These are phyloP conservation scores for Crassisporium funariophilum DNA, from an alignment of 768 basidiomycete species.

Conservation along the genomic window DNA sequence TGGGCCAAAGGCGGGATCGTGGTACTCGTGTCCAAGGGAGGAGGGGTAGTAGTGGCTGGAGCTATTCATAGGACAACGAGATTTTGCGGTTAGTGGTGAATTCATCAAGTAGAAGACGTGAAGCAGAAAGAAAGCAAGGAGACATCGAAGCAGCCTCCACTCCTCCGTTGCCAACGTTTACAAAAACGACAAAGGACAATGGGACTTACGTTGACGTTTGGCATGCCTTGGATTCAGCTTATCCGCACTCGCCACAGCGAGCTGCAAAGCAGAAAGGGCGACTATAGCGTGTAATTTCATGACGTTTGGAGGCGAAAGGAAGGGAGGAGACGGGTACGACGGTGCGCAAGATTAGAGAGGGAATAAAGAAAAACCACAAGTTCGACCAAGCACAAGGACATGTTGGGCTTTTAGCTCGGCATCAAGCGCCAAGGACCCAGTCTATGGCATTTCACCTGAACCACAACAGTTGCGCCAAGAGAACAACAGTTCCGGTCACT, in stretches of 20 bases:
- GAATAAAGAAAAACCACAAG: too few relatives aligned
- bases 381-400: too few relatives aligned
- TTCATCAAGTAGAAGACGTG: background rate
- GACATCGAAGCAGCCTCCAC: too few relatives aligned
- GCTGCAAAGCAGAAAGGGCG: background rate
- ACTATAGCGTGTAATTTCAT: background rate
- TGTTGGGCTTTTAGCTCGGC: too few relatives aligned
- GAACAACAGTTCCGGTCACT: too few relatives aligned
- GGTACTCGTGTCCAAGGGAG: constrained; percentile 47
- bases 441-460: too few relatives aligned
- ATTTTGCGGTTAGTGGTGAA: too few relatives aligned
- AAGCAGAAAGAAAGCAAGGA: background rate
- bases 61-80: background rate
- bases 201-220: background rate
- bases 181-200: background rate
- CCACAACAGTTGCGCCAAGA: too few relatives aligned
- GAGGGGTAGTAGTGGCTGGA: constrained; percentile 5
- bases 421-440: too few relatives aligned
- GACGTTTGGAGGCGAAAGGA: background rate
- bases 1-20: constrained; percentile 57
- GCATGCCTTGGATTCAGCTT: background rate
- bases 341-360: too few relatives aligned
- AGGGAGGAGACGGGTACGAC: background rate
- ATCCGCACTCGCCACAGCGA: background rate
- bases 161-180: too few relatives aligned